phyloP scores from a whole-genome alignment of 306 rosid genomes.

The Quillaja saponaria region DNA sequence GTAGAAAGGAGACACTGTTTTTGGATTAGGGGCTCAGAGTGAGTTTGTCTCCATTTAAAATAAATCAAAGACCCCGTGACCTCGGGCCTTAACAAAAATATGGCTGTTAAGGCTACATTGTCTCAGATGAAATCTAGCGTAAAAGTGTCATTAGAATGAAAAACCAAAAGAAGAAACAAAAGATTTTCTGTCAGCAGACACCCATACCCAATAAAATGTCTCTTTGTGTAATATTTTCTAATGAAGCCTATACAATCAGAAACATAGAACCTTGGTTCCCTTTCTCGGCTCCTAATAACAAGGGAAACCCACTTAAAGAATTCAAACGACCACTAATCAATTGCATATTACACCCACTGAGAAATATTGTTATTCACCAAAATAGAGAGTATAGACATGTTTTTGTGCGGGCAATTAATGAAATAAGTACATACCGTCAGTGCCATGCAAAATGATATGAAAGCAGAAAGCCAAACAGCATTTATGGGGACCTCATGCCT shows the following conservation, averaged over 20 bases:
- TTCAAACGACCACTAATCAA: background rate
- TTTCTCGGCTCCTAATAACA: conserved; percentile 4
- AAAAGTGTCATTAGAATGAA: background rate
- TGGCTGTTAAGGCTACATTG: background rate
- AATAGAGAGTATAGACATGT: background rate
- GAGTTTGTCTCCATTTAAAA: conserved; percentile 5
- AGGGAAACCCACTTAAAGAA: background rate
- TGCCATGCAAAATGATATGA: conserved; percentile 85
- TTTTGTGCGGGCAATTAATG: background rate
- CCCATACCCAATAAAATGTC: background rate
- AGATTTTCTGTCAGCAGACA: background rate
- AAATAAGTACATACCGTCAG: conserved; percentile 58
- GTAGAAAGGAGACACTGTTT: background rate
- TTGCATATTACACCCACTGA: background rate
- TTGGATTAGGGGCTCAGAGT: background rate
- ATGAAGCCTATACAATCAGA: background rate
- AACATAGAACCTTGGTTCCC: background rate
- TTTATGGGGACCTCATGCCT: conserved; percentile 76
- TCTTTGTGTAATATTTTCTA: background rate
- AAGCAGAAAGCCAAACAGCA: conserved; percentile 89
- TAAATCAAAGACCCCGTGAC: background rate
- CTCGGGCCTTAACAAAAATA: conserved; percentile 7
- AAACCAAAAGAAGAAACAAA: background rate
- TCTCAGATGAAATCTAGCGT: background rate
- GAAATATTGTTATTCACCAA: conserved; percentile 10